phyloP scores from a whole-genome alignment of 192 early-diverging fungal species.

The Linnemannia zychae region DNA sequence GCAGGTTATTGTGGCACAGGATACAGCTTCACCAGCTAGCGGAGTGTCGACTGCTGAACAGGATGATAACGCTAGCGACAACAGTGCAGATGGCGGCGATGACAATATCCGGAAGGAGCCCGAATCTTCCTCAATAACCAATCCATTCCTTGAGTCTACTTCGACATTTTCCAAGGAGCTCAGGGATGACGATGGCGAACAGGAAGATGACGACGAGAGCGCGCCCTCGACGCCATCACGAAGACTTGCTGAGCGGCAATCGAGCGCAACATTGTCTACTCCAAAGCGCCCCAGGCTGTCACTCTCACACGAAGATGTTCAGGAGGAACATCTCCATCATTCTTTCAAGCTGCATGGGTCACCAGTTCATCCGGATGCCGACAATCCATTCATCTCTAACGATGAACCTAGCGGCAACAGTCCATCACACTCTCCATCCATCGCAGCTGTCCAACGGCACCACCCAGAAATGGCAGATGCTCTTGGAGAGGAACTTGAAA shows the following conservation, averaged over 20 bases:
- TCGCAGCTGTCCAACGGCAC: neutral
- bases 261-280: neutral
- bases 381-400: neutral
- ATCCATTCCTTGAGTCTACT: neutral
- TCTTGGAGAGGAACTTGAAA: neutral
- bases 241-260: neutral
- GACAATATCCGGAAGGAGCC: slow-evolving; percentile 7
- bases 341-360: neutral
- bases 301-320: neutral
- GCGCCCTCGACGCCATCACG: slow-evolving; percentile 18
- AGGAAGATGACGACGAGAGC: slow-evolving; percentile 12
- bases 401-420: neutral
- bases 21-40: neutral
- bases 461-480: slow-evolving; percentile 10
- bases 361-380: neutral
- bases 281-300: neutral
- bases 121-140: neutral
- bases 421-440: neutral
- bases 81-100: slow-evolving; percentile 8
- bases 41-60: neutral
- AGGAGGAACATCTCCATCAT: slow-evolving; percentile 15
- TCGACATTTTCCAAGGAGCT: neutral
- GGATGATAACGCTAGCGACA: neutral
- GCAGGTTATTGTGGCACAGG: neutral
- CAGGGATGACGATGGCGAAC: neutral